phyloP scores from a whole-genome alignment of 345 rosid genomes.

The Lumnitzera littorea region DNA sequence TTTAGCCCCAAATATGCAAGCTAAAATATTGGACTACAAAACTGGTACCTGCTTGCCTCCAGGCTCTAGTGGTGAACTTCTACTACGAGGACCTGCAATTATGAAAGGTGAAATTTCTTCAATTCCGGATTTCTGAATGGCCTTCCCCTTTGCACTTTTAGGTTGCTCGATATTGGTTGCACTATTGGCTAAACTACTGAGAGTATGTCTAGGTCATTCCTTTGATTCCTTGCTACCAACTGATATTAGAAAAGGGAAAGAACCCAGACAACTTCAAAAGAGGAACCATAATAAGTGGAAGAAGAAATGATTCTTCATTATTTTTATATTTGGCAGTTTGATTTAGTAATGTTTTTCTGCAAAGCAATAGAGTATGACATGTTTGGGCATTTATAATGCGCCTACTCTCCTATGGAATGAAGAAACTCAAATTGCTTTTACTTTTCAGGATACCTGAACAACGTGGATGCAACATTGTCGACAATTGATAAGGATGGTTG shows the following conservation, averaged over 20 bases:
- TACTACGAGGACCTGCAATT: conserved; percentile 72
- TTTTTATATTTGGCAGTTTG: too few species aligned
- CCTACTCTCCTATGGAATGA: not conserved
- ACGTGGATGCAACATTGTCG: conserved; percentile 49
- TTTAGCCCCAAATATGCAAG: conserved; percentile 78
- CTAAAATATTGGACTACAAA: conserved; percentile 64
- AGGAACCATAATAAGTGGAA: too few species aligned
- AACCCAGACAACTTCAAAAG: too few species aligned
- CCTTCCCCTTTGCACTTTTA: too few species aligned
- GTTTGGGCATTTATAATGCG: not conserved
- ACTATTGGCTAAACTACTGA: too few species aligned
- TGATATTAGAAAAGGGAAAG: too few species aligned
- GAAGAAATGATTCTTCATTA: too few species aligned
- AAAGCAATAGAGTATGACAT: not conserved
- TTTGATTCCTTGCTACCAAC: too few species aligned
- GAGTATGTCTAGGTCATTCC: too few species aligned
- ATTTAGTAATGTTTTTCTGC: not conserved
- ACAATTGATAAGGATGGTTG: conserved; percentile 58
- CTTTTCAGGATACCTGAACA: conserved; percentile 56
- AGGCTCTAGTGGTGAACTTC: conserved; percentile 70
- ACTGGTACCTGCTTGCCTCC: conserved; percentile 61
- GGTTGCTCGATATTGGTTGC: too few species aligned
- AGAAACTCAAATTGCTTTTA: not conserved
- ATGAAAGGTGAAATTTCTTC: conserved; percentile 46
- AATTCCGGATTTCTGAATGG: not conserved